phyloP scores from a whole-genome alignment of 1,284 basidiomycete species.

The Pyrrhoderma lamaoense region DNA sequence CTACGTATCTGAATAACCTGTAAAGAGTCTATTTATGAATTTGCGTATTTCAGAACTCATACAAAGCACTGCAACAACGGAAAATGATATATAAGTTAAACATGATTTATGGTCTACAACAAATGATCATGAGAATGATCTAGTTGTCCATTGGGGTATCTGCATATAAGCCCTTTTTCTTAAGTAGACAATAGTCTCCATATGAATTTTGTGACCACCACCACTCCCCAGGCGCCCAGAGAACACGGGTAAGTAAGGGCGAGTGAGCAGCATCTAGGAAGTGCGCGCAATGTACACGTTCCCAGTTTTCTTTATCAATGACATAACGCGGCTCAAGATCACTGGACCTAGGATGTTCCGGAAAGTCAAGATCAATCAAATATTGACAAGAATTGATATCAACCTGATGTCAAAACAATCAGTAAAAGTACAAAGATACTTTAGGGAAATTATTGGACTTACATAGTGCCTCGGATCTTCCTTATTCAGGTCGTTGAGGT shows the following conservation, averaged over 20 bases:
- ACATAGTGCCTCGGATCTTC: slow-evolving; percentile 81
- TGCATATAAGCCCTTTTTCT: slow-evolving; percentile 32
- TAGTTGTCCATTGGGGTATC: too few relatives aligned
- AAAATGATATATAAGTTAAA: too few relatives aligned
- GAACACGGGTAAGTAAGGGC: slow-evolving; percentile 56
- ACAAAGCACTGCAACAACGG: background rate
- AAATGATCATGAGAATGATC: too few relatives aligned
- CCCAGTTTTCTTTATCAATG: slow-evolving; percentile 58
- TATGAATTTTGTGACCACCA: slow-evolving; percentile 61
- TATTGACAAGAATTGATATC: slow-evolving; percentile 73
- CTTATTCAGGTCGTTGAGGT: slow-evolving; percentile 85
- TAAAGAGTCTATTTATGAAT: too few relatives aligned
- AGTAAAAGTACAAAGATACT: slow-evolving; percentile 3
- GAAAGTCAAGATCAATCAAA: slow-evolving; percentile 81
- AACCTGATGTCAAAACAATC: slow-evolving; percentile 35
- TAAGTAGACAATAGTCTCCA: slow-evolving; percentile 68
- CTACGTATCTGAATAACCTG: too few relatives aligned
- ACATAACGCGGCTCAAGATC: slow-evolving; percentile 73
- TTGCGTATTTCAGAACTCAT: background rate
- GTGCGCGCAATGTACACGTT: slow-evolving; percentile 63
- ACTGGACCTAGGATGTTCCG: slow-evolving; percentile 43
- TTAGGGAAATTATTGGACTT: slow-evolving; percentile 28
- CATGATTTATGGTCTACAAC: too few relatives aligned
- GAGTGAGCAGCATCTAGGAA: slow-evolving; percentile 82
- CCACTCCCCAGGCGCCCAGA: slow-evolving; percentile 68